Percentiles rank a stretch among this genome's conserved stretches.
Evolutionary conservation across 768 basidiomycete species (phyloP).

Genomic region (Agaricus blazei): DNA sequence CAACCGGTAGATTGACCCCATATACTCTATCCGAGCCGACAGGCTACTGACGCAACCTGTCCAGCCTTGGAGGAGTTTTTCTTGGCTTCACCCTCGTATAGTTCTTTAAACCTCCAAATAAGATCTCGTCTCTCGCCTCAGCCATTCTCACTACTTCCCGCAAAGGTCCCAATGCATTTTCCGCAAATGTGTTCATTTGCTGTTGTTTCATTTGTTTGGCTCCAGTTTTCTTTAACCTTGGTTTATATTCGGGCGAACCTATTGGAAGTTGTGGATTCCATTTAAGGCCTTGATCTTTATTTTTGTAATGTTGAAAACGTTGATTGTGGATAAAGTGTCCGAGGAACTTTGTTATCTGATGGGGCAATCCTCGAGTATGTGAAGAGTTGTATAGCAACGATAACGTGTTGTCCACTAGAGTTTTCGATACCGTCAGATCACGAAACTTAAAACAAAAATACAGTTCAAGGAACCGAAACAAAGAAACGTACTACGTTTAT

Average conservation of each 20-base stretch:
- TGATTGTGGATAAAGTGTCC: constrained; percentile 30
- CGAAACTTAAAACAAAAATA: background rate
- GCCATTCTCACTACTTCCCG: constrained; percentile 55
- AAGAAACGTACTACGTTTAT: constrained; percentile 44
- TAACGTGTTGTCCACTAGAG: constrained; percentile 64
- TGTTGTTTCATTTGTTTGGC: constrained; percentile 16
- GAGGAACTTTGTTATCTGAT: constrained; percentile 55
- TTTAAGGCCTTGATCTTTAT: constrained; percentile 3
- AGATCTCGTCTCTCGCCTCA: constrained; percentile 47
- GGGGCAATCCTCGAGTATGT: constrained; percentile 56
- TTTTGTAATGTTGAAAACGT: constrained; percentile 16
- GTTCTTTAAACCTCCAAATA: constrained; percentile 39
- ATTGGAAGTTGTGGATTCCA: constrained; percentile 12
- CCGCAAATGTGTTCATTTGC: constrained; percentile 23
- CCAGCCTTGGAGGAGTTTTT: constrained; percentile 4
- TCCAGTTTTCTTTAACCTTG: constrained; percentile 11
- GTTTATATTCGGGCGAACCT: constrained; percentile 10
- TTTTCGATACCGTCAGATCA: background rate
- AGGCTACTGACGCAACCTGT: background rate
- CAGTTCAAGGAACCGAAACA: background rate
- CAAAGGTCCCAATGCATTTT: constrained; percentile 39
- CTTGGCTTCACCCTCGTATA: constrained; percentile 14
- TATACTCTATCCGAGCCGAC: background rate
- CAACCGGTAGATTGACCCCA: background rate
- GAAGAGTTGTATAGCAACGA: constrained; percentile 58